A percentile compares a stretch with the other conserved stretches of the same genome.
Conservation (phyloP, 805 yeast genomes). For the Deakozyma indianensis region DNA sequence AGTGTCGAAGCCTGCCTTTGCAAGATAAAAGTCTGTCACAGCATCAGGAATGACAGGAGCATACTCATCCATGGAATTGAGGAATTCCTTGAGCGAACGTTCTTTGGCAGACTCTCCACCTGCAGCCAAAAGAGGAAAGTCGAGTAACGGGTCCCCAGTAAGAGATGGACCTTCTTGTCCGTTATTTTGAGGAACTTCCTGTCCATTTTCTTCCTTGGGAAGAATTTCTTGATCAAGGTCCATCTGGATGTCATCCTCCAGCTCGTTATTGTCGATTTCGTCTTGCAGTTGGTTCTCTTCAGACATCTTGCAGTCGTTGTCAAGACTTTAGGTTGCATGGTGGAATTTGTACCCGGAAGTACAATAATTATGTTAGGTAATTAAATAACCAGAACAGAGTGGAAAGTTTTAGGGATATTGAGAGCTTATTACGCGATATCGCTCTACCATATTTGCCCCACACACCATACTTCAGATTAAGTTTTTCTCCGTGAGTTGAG, state of each 20-base stretch:
- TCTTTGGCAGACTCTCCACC: slow-evolving; percentile 40
- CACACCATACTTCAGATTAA: no score
- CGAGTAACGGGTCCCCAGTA: not conserved
- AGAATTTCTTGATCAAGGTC: not conserved
- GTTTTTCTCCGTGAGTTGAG: no score
- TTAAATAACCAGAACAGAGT: no score
- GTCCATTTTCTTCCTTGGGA: not conserved
- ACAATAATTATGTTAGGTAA: no score
- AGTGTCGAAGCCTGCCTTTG: slow-evolving; percentile 73
- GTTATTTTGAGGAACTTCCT: not conserved
- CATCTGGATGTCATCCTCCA: not conserved
- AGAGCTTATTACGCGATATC: no score
- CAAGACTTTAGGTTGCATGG: no score
- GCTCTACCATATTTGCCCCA: no score
- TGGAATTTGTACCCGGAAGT: no score
- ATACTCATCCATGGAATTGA: slow-evolving; percentile 82
- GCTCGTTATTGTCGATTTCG: not conserved
- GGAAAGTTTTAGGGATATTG: no score
- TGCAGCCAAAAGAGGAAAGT: not conserved
- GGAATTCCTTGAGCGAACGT: slow-evolving; percentile 67
- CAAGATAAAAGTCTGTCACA: slow-evolving; percentile 81
- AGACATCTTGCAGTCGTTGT: not conserved
- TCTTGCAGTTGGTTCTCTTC: not conserved
- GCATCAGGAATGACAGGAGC: slow-evolving; percentile 96
- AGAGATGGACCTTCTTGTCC: not conserved